Evolutionary conservation across 768 basidiomycete genomes (phyloP).

Genomic region (Rhizopogon sp.): DNA sequence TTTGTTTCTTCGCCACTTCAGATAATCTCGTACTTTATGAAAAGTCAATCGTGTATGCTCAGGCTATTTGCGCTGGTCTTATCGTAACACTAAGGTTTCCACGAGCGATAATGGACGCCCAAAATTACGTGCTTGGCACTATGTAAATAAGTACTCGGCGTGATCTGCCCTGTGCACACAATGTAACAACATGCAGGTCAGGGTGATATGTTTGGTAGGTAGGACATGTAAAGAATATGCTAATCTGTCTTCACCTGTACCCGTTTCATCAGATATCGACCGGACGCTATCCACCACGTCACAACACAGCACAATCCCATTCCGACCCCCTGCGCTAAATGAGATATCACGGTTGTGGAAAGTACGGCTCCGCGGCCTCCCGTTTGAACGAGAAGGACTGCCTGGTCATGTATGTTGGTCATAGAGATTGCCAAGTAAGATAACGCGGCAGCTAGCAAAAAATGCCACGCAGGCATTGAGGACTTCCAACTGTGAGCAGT

Average conservation of each 20-base stretch:
- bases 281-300: slow-evolving; percentile 26
- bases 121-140: no score
- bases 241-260: not conserved
- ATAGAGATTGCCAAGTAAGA: slow-evolving; percentile 18
- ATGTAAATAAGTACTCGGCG: no score
- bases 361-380: slow-evolving; percentile 17
- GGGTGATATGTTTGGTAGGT: no score
- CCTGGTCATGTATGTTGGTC: slow-evolving; percentile 12
- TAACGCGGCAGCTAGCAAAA: slow-evolving; percentile 15
- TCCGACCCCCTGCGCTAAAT: slow-evolving; percentile 21
- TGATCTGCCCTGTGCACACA: no score
- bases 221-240: not conserved
- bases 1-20: no score
- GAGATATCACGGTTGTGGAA: slow-evolving; percentile 13
- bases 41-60: no score
- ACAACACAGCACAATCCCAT: slow-evolving; percentile 21
- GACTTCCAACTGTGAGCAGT: slow-evolving; percentile 8
- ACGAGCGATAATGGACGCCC: no score
- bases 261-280: slow-evolving; percentile 2
- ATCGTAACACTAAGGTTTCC: no score
- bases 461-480: slow-evolving; percentile 23
- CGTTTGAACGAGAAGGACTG: slow-evolving; percentile 8
- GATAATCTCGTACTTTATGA: no score
- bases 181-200: no score
- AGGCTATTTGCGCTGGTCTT: no score